Conservation (phyloP, 495 filamentous ascomycete genomes). For the Xylaria grammica region DNA sequence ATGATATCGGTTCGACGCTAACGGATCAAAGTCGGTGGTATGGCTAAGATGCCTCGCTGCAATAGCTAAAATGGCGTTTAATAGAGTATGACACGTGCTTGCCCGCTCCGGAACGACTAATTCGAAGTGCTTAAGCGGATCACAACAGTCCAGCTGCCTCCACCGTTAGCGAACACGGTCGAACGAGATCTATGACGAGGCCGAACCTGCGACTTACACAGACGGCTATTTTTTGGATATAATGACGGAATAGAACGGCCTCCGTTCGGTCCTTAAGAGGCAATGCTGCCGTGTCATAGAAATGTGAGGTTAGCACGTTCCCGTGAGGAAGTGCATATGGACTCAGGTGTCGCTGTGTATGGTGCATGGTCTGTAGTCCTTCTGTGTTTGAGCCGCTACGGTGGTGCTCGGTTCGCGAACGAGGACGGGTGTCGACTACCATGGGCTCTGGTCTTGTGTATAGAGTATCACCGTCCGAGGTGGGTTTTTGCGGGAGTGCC, state of each 20-base stretch:
- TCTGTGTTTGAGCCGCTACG: background rate
- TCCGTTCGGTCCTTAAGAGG: slow-evolving; percentile 46
- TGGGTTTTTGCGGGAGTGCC: background rate
- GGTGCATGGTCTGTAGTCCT: slow-evolving; percentile 4
- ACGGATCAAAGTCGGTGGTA: slow-evolving; percentile 50
- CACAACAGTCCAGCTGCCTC: slow-evolving; percentile 61
- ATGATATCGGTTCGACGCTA: slow-evolving; percentile 55
- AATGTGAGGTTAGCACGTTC: slow-evolving; percentile 2
- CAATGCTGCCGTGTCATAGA: slow-evolving; percentile 28
- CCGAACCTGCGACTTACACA: slow-evolving; percentile 46
- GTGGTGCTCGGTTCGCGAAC: background rate
- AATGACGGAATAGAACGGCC: slow-evolving; percentile 53
- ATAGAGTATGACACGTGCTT: slow-evolving; percentile 53
- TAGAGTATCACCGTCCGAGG: background rate
- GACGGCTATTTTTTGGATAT: slow-evolving; percentile 52
- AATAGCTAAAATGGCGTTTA: slow-evolving; percentile 64
- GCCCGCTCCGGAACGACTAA: slow-evolving; percentile 58
- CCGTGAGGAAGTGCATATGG: slow-evolving; percentile 14
- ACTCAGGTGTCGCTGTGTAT: slow-evolving; percentile 1
- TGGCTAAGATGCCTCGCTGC: slow-evolving; percentile 61
- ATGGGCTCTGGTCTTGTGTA: background rate
- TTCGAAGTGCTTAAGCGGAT: slow-evolving; percentile 59
- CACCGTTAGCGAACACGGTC: slow-evolving; percentile 22
- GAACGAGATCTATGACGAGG: background rate
- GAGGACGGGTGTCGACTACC: background rate